Conservation (phyloP, 495 filamentous ascomycete genomes). For the Aspergillus indologenus region DNA sequence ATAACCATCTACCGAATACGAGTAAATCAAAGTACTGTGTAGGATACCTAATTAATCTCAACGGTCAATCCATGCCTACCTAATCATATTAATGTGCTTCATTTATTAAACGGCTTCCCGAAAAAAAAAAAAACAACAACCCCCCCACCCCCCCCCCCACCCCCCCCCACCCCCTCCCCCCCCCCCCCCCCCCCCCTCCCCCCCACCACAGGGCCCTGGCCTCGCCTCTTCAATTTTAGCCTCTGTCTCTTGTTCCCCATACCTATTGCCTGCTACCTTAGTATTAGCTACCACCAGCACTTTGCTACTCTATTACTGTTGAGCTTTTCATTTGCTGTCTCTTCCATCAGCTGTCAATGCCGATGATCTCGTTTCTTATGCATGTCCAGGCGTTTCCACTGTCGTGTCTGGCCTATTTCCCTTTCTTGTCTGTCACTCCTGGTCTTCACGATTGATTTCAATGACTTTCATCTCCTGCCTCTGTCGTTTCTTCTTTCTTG, state of each 20-base stretch:
- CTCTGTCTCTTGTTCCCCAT: conserved; percentile 2
- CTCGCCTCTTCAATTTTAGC: conserved; percentile 19
- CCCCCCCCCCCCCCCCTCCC: no score
- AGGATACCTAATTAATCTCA: not conserved
- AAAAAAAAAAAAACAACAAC: conserved; percentile 3
- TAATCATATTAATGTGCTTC: conserved; percentile 9
- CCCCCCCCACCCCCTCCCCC: not conserved
- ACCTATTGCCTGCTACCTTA: not conserved
- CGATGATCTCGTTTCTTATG: conserved; percentile 24
- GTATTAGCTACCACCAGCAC: conserved; percentile 5
- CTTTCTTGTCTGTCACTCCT: conserved; percentile 15
- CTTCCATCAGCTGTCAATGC: conserved; percentile 27
- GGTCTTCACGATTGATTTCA: not conserved
- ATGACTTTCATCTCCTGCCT: conserved; percentile 12
- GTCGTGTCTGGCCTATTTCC: conserved; percentile 13
- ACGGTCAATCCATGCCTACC: conserved; percentile 4
- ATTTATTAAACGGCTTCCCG: conserved; percentile 6
- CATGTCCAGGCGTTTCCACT: conserved; percentile 25
- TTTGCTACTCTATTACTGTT: conserved; percentile 17
- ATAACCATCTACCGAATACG: not conserved
- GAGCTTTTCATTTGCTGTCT: conserved; percentile 25
- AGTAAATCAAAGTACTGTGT: conserved; percentile 1
- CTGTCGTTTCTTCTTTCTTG: conserved; percentile 4
- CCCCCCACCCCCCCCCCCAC: not conserved
- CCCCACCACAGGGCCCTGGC: conserved; percentile 15